Base-by-base conservation (phyloP, 2,329 filamentous ascomycete species). In the Sarocladium oryzae region DNA sequence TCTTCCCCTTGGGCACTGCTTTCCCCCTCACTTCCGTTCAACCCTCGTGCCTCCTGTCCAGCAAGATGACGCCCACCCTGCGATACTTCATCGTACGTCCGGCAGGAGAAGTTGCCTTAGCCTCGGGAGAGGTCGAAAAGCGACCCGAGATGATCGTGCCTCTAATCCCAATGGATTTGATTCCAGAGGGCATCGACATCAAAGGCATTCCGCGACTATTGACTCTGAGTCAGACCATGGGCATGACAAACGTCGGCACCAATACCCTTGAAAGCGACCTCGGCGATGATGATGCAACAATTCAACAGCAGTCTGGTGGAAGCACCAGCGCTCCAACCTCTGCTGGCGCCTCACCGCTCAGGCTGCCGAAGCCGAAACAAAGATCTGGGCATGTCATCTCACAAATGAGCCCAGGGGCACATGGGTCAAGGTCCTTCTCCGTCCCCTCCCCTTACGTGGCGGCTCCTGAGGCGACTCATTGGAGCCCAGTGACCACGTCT, bases 91-190 rank as follows among this genome's bases (percentile, higher is more conserved):
- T 79, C 46, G 64, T 74, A 53, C 70, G 75, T 1, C 71, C 69
- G 15, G 60, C 60, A 2, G 48, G 51, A 4, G 60, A 62, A 46
- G 48, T 56, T 23, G 57, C 61, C 52, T 58, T 57, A 1, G 11
- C 55, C 8, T 49, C 38, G 4, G 60, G 61, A 28, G 54, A 56
- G 41, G 46, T 63, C 13, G 32, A 62, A 24, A 49, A 52, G 18
- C 55, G 57, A 2, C 65, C 63, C 0, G 67, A 65, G 2, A 60
- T 62, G 6, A 67, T 76, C 3, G 75, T 81, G 1, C 78, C 78
- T 6, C 68, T 81, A n/a, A 67, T 81, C n/a, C 69, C 77, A 0
- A 61, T 72, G 11, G 77, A 81, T 58, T 67, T 79, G 54, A 69
- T 81, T 0, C 77, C 77, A 0, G 59, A 63, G 1, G 73, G 72